Percentiles rank a stretch among this genome's conserved stretches.
phyloP scores from a whole-genome alignment of 257 asterid genomes.

The Craterostigma plantagineum region DNA sequence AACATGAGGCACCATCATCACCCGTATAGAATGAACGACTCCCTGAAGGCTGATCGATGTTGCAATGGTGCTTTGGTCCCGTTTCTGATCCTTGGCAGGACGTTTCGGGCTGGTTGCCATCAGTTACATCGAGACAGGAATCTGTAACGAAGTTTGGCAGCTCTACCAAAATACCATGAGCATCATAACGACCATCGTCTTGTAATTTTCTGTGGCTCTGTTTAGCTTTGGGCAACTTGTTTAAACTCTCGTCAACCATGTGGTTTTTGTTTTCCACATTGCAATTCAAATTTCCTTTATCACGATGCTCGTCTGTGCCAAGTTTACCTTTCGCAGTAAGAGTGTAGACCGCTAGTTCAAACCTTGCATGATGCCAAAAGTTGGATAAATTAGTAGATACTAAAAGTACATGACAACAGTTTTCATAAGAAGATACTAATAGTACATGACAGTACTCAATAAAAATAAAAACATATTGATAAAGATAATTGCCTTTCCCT shows the following conservation, averaged over 20 bases:
- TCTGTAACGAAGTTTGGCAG: constrained; percentile 51
- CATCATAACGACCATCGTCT: constrained; percentile 34
- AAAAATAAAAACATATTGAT: not conserved
- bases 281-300: constrained; percentile 24
- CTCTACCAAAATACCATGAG: constrained; percentile 48
- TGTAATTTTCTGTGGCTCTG: constrained; percentile 21
- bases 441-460: constrained; percentile 6
- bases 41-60: constrained; percentile 25
- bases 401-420: no score
- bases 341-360: constrained; percentile 65
- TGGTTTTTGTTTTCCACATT: constrained; percentile 25
- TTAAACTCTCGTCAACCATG: constrained; percentile 21
- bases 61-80: constrained; percentile 33
- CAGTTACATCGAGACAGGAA: constrained; percentile 25
- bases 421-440: constrained; percentile 8
- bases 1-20: constrained; percentile 37
- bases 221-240: constrained; percentile 29
- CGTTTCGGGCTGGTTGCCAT: constrained; percentile 22
- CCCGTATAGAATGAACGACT: constrained; percentile 22
- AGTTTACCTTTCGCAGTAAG: constrained; percentile 48
- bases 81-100: constrained; percentile 21
- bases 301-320: constrained; percentile 35
- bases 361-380: constrained; percentile 20
- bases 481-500: constrained; percentile 11
- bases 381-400: no score